Base-by-base conservation (phyloP, 495 filamentous ascomycete genomes). In the Penicillium subrubescens region DNA sequence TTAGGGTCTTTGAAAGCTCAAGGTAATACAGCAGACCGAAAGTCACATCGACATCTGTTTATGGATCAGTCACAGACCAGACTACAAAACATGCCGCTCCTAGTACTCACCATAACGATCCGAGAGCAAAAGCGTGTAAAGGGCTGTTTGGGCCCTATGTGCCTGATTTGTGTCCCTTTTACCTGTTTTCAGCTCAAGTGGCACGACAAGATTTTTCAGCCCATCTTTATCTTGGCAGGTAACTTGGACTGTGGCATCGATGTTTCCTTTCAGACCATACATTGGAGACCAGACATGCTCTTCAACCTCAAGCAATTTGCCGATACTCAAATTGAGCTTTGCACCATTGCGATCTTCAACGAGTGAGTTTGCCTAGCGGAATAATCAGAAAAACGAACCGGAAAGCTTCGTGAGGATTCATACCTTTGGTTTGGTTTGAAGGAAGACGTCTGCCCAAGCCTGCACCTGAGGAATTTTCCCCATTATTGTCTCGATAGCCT, bases 211-310 rank as follows among this genome's bases (percentile, higher is more conserved):
- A 5, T 84, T 92, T 67, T 86, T 89, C 35, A 86, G 67, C 53
- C 77, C 74, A 27, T 80, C 69, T 62, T 85, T 79, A 33, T 97
- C 92, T 46, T 87, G 75, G 79, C 96, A 90, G 6, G 85, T 86
- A n/a, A 94, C 88, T 77, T 98, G 92, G 14, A 99, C 90, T 5
- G 95, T 98, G n/a, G 95, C 95, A 79, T 99, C 95, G 60, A 99
- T 92, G 73, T 97, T 98, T 34, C 95, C 95, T 78, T 99, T 98
- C 8, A 99, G 82, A 0, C 95, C 95, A 71, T 94, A 98, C 88
- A 92, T 92, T 8, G 95, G 95, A 17, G 95, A 97, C 95, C 94
- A 97, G 41, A 97, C 85, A 69, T 97, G 94, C 75, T 99, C 95
- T 75, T 99, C 95, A 23, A 98, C 92, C 71, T 97, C 95, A 46